These are phyloP conservation scores for Paramarasmius palmivorus DNA, from an alignment of 1,284 basidiomycete species.

Conservation along the genomic window DNA sequence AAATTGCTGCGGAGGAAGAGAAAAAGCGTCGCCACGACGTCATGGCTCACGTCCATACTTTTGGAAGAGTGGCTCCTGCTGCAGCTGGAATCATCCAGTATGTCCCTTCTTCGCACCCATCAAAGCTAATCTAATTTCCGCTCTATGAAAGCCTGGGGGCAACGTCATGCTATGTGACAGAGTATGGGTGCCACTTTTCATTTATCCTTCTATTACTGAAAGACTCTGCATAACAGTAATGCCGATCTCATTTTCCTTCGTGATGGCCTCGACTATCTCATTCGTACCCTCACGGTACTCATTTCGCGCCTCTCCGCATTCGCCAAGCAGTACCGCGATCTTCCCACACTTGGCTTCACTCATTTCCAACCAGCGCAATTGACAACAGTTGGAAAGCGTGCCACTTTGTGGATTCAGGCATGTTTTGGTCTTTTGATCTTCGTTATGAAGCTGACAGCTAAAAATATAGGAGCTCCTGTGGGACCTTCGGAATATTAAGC, in stretches of 20 bases:
- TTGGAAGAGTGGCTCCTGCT: slow-evolving; percentile 90
- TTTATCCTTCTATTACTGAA: not conserved
- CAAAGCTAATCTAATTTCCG: slow-evolving; percentile 7
- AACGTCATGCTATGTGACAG: slow-evolving; percentile 98
- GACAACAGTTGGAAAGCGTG: slow-evolving; percentile 99
- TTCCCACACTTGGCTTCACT: slow-evolving; percentile 95
- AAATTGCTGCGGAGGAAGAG: slow-evolving; percentile 90
- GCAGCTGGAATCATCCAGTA: slow-evolving; percentile 98
- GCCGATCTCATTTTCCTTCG: slow-evolving; percentile 97
- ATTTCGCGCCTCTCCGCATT: slow-evolving; percentile 88
- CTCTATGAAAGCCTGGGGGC: slow-evolving; percentile 78
- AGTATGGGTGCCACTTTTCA: slow-evolving; percentile 51
- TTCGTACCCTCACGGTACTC: slow-evolving; percentile 86
- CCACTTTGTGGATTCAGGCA: slow-evolving; percentile 95
- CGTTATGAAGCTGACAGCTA: slow-evolving; percentile 1
- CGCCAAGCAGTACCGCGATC: slow-evolving; percentile 68
- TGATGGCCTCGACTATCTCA: slow-evolving; percentile 81
- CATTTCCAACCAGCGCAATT: slow-evolving; percentile 99
- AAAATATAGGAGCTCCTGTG: slow-evolving; percentile 85
- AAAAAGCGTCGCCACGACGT: slow-evolving; percentile 98
- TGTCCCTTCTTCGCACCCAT: slow-evolving; percentile 27
- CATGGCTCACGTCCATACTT: slow-evolving; percentile 99
- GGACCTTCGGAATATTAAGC: slow-evolving; percentile 93
- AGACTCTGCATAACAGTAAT: slow-evolving; percentile 56
- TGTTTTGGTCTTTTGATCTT: slow-evolving; percentile 13